These are phyloP conservation scores for Verticillium albo-atrum DNA, from an alignment of 2,329 filamentous ascomycete genomes.

Conservation along the genomic window DNA sequence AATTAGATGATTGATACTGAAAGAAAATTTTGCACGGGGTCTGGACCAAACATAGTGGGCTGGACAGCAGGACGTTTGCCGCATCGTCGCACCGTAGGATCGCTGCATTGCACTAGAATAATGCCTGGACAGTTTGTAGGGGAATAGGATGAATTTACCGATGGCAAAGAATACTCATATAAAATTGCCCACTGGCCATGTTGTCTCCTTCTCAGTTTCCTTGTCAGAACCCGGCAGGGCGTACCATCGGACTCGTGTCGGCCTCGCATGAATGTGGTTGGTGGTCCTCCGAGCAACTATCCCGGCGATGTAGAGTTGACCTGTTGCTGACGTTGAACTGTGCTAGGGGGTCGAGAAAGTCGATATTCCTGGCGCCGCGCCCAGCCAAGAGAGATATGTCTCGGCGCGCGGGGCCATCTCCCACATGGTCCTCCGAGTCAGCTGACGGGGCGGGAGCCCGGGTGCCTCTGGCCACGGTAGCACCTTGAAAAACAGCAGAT, in stretches of 20 bases:
- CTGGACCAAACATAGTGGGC: not conserved
- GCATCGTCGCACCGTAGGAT: too few relatives aligned
- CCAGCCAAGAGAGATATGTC: not conserved
- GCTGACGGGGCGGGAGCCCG: constrained; percentile 1
- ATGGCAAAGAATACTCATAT: not conserved
- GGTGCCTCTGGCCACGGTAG: not conserved
- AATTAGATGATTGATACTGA: not conserved
- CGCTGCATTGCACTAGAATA: not conserved
- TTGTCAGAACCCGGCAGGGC: not conserved
- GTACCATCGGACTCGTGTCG: not conserved
- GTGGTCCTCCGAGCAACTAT: constrained; percentile 1
- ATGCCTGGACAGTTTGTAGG: not conserved
- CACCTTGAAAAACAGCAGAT: constrained; percentile 6
- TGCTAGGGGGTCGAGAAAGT: not conserved
- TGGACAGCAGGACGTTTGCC: too few relatives aligned
- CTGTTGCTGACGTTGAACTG: not conserved
- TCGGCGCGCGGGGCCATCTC: not conserved
- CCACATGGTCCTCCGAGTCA: not conserved
- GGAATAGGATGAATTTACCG: not conserved
- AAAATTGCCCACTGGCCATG: not conserved
- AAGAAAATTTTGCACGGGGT: not conserved
- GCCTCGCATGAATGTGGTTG: not conserved
- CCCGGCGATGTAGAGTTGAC: not conserved
- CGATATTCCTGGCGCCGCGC: too few relatives aligned
- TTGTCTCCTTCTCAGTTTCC: not conserved